Percentiles rank a stretch among this genome's conserved stretches.
Conservation (phyloP, 2,329 filamentous ascomycete genomes). For the Colletotrichum navitas region DNA sequence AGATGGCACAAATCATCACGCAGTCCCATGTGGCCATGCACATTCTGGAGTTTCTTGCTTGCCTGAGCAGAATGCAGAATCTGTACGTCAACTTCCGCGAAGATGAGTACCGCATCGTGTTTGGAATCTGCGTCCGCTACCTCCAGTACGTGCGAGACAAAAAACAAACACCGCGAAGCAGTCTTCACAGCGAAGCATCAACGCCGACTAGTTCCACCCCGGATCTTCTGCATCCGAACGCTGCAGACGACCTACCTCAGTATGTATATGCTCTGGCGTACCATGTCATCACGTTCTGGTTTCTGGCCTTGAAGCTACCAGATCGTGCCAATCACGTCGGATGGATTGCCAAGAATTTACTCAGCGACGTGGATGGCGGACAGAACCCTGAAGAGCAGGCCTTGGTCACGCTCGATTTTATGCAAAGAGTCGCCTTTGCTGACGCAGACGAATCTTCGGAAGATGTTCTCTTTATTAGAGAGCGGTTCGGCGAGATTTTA, state of each 20-base stretch:
- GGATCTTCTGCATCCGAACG: slow-evolving; percentile 46
- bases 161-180: slow-evolving; percentile 62
- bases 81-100: slow-evolving; percentile 90
- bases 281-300: slow-evolving; percentile 98
- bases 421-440: slow-evolving; percentile 89
- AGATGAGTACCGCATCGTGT: slow-evolving; percentile 93
- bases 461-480: slow-evolving; percentile 74
- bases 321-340: slow-evolving; percentile 87
- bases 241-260: slow-evolving; percentile 81
- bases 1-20: slow-evolving; percentile 96
- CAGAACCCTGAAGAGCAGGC: slow-evolving; percentile 91
- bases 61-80: slow-evolving; percentile 85
- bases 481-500: slow-evolving; percentile 74
- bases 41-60: slow-evolving; percentile 94
- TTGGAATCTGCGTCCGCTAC: slow-evolving; percentile 95
- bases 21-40: slow-evolving; percentile 92
- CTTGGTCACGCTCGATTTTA: slow-evolving; percentile 92
- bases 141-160: slow-evolving; percentile 87
- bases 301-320: slow-evolving; percentile 86
- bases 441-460: slow-evolving; percentile 83
- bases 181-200: slow-evolving; percentile 58
- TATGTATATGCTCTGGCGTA: slow-evolving; percentile 96
- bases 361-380: slow-evolving; percentile 80
- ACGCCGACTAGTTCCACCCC: slow-evolving; percentile 33
- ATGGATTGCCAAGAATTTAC: slow-evolving; percentile 91